These are phyloP conservation scores for Mucuna pruriens DNA, from an alignment of 306 rosid species.

Conservation along the genomic window DNA sequence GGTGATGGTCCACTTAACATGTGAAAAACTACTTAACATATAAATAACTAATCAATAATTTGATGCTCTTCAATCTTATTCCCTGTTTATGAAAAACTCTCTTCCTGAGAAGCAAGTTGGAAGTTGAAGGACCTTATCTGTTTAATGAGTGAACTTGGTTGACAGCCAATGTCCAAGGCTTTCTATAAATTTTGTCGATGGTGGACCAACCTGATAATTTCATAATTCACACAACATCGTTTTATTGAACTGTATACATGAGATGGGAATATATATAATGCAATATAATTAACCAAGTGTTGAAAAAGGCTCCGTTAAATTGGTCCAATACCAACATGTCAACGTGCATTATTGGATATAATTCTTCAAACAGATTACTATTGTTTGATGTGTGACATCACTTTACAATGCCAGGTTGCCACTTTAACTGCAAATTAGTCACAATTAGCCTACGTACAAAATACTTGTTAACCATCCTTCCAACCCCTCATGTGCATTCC, in stretches of 20 bases:
- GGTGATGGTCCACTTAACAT: neutral
- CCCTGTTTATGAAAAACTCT: neutral
- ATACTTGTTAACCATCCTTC: neutral
- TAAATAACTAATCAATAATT: neutral
- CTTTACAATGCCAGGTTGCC: neutral
- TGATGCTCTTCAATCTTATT: neutral
- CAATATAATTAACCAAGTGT: neutral
- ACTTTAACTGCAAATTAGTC: neutral
- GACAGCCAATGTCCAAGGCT: neutral
- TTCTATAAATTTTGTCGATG: neutral
- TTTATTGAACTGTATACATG: neutral
- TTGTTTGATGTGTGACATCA: neutral
- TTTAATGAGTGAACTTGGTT: neutral
- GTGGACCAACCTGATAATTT: neutral
- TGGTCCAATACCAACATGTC: neutral
- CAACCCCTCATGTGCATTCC: neutral
- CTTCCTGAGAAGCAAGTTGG: neutral
- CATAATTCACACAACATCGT: neutral
- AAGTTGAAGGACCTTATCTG: slow-evolving; percentile 18
- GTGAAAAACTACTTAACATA: neutral
- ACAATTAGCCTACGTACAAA: neutral
- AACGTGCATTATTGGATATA: neutral
- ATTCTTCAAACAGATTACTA: neutral
- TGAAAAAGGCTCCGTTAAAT: neutral
- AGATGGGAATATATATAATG: too few relatives aligned